phyloP scores from a whole-genome alignment of 257 asterid genomes.

The Solanum chiquidenum region DNA sequence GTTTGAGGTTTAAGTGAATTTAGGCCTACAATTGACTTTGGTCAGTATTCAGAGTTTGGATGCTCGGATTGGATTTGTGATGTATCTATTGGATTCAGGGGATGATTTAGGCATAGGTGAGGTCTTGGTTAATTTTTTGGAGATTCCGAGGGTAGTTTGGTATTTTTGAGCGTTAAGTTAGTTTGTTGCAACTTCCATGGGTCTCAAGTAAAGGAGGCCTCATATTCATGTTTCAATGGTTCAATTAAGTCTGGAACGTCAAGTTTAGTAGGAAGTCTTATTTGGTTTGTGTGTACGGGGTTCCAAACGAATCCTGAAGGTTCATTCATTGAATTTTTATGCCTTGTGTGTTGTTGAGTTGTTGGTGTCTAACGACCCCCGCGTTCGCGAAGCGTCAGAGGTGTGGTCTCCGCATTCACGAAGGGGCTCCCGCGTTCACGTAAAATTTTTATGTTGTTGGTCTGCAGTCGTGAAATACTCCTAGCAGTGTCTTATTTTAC shows the following conservation, averaged over 20 bases:
- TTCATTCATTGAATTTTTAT: too few relatives aligned
- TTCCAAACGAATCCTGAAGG: not conserved
- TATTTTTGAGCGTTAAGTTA: too few relatives aligned
- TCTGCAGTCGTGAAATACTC: fast-evolving
- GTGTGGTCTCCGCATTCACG: too few relatives aligned
- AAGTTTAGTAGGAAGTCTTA: not conserved
- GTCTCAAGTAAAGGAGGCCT: not conserved
- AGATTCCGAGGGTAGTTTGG: not conserved
- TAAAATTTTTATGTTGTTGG: too few relatives aligned
- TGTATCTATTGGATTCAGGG: too few relatives aligned
- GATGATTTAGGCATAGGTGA: not conserved
- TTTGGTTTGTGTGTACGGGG: not conserved
- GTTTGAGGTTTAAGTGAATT: not conserved
- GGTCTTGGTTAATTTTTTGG: not conserved
- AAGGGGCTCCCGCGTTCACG: too few relatives aligned
- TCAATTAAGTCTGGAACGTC: not conserved
- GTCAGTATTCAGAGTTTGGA: not conserved
- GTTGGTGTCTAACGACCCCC: too few relatives aligned
- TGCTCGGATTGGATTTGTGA: not conserved
- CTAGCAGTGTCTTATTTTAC: too few relatives aligned
- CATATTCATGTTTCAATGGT: not conserved
- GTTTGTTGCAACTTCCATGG: not conserved
- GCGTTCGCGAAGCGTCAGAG: too few relatives aligned
- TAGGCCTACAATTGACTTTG: not conserved
- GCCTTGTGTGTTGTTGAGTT: not conserved